These are phyloP conservation scores for Pseudogymnoascus sp. DNA, from an alignment of 2,329 filamentous ascomycete genomes.

Conservation along the genomic window DNA sequence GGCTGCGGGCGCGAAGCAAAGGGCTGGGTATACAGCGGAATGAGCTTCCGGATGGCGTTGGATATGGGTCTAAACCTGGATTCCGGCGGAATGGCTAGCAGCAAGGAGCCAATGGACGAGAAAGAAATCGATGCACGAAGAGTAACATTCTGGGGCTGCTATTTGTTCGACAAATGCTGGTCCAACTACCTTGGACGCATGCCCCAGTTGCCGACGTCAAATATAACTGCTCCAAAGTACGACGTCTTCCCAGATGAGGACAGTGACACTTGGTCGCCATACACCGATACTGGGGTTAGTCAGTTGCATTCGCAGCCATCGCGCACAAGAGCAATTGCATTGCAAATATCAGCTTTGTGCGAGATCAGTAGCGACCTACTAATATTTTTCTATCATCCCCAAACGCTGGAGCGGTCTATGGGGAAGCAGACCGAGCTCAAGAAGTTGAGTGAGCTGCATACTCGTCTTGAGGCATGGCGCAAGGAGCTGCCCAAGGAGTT, in stretches of 20 bases:
- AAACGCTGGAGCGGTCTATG: conserved; percentile 53
- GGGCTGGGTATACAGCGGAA: conserved; percentile 97
- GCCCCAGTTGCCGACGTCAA: conserved; percentile 74
- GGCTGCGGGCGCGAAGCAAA: conserved; percentile 91
- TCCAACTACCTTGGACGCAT: conserved; percentile 92
- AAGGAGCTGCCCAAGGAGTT: conserved; percentile 77
- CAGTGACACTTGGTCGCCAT: conserved; percentile 76
- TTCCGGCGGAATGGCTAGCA: conserved; percentile 58
- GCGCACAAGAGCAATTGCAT: conserved; percentile 71
- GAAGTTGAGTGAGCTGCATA: conserved; percentile 86
- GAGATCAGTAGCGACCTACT: conserved; percentile 92
- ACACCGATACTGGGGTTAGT: conserved; percentile 76
- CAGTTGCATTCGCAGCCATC: conserved; percentile 70
- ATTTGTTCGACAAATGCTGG: conserved; percentile 98
- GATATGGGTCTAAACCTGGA: conserved; percentile 90
- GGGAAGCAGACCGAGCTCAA: conserved; percentile 82
- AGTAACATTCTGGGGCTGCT: conserved; percentile 96
- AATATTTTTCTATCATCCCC: conserved; percentile 85
- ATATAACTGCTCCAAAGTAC: conserved; percentile 78
- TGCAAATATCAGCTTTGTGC: conserved; percentile 77
- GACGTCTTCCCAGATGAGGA: conserved; percentile 91
- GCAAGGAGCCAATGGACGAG: conserved; percentile 57
- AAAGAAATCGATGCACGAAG: conserved; percentile 82
- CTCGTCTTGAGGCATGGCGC: conserved; percentile 83
- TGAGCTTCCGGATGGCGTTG: conserved; percentile 96